These are phyloP conservation scores for Avicennia marina DNA, from an alignment of 257 asterid genomes.

Conservation along the genomic window DNA sequence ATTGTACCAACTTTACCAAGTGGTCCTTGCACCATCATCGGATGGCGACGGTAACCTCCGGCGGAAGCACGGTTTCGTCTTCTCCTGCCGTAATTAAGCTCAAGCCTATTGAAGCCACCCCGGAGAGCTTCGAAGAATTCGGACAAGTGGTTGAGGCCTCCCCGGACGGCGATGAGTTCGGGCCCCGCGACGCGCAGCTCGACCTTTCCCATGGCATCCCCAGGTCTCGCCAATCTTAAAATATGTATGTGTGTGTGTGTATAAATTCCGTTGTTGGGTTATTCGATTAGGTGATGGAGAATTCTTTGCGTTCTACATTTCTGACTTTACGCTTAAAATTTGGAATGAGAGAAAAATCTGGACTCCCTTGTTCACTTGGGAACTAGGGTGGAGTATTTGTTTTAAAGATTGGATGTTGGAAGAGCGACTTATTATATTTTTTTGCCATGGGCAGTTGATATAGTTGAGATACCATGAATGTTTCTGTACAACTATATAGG, in stretches of 20 bases:
- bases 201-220: slow-evolving; percentile 77
- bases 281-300: background rate
- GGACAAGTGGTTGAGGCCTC: slow-evolving; percentile 78
- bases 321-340: background rate
- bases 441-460: background rate
- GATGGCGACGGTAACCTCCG: slow-evolving; percentile 23
- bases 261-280: background rate
- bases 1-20: background rate
- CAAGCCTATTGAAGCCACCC: slow-evolving; percentile 62
- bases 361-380: too few species aligned
- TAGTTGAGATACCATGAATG: background rate
- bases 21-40: slow-evolving; percentile 4
- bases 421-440: background rate
- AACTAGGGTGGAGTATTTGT: background rate
- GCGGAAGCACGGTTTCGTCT: background rate
- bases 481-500: background rate
- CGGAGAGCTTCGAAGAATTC: slow-evolving; percentile 67
- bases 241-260: background rate
- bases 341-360: background rate
- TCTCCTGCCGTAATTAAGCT: slow-evolving; percentile 43
- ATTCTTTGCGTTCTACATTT: too few species aligned
- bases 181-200: slow-evolving; percentile 80
- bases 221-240: slow-evolving; percentile 32
- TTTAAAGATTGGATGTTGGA: background rate
- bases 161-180: slow-evolving; percentile 67